Evolutionary conservation across 106 monocot species (phyloP).

Genomic region (Triglochin maritima): DNA sequence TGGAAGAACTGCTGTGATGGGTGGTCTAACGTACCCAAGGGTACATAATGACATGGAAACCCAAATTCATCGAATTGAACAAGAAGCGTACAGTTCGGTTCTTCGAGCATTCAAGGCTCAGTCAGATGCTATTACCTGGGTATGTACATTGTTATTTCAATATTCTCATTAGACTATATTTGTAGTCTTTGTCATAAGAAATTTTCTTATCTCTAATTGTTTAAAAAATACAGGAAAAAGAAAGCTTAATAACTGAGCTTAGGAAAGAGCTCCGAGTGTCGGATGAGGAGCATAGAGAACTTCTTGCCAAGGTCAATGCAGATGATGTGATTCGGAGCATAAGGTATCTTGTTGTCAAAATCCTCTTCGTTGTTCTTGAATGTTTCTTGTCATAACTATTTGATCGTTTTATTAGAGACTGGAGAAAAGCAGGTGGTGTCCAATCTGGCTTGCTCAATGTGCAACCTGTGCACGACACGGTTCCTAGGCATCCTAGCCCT

Average conservation of each 20-base stretch:
- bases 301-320: conserved; percentile 72
- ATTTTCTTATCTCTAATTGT: background rate
- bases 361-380: background rate
- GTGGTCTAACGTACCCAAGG: conserved; percentile 27
- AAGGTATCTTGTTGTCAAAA: conserved; percentile 32
- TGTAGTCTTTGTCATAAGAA: background rate
- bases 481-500: conserved; percentile 33
- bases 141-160: conserved; percentile 7
- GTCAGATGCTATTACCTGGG: conserved; percentile 98
- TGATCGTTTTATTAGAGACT: conserved; percentile 42
- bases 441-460: conserved; percentile 43
- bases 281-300: conserved; percentile 89
- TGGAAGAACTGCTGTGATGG: conserved; percentile 38
- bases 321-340: conserved; percentile 93
- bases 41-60: conserved; percentile 70
- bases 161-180: background rate
- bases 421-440: conserved; percentile 57
- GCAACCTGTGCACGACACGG: conserved; percentile 41
- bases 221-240: conserved; percentile 62
- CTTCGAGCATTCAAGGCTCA: conserved; percentile 96
- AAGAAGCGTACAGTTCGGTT: conserved; percentile 90
- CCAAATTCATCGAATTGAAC: conserved; percentile 88
- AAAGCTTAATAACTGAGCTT: conserved; percentile 90
- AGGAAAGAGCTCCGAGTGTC: conserved; percentile 93
- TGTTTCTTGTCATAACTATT: background rate